phyloP scores from a whole-genome alignment of 2,329 filamentous ascomycete genomes.

The Colletotrichum nymphaeae region DNA sequence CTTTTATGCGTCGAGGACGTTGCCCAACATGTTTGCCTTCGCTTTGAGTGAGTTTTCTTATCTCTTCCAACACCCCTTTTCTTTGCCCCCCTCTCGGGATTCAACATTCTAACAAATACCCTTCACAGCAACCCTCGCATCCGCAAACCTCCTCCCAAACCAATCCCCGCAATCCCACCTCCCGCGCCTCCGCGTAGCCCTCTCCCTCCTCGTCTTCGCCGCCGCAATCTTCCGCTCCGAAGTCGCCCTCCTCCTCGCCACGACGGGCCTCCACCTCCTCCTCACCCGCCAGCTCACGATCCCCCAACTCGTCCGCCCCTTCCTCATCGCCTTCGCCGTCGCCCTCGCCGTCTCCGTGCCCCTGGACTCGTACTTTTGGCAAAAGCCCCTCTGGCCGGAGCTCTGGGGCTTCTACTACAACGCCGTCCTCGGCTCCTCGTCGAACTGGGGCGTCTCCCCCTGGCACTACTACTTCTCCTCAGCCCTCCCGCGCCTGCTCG shows the following conservation, averaged over 20 bases:
- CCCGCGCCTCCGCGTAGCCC: conserved; percentile 68
- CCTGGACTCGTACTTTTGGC: conserved; percentile 96
- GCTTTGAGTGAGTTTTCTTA: conserved; percentile 73
- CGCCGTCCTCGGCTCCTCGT: conserved; percentile 83
- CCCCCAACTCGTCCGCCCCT: conserved; percentile 72
- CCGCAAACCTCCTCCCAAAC: conserved; percentile 57
- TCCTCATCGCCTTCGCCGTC: conserved; percentile 71
- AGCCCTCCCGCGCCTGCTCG: conserved; percentile 82
- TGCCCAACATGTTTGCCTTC: conserved; percentile 98
- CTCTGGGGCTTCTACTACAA: conserved; percentile 92
- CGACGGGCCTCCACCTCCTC: conserved; percentile 74
- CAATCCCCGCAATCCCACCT: conserved; percentile 42
- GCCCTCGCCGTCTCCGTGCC: conserved; percentile 78
- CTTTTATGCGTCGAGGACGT: conserved; percentile 90
- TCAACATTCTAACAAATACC: neutral
- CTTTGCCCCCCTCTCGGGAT: too few species aligned
- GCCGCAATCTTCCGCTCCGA: conserved; percentile 92
- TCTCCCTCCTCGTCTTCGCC: conserved; percentile 82
- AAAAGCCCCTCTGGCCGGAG: conserved; percentile 88
- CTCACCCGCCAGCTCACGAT: conserved; percentile 63
- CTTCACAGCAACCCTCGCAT: conserved; percentile 72
- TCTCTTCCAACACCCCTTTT: neutral
- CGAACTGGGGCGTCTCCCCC: conserved; percentile 87
- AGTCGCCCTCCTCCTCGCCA: conserved; percentile 81
- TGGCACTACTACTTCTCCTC: conserved; percentile 89